Conservation (phyloP, 768 basidiomycete species). For the Hebeloma cylindrosporum region DNA sequence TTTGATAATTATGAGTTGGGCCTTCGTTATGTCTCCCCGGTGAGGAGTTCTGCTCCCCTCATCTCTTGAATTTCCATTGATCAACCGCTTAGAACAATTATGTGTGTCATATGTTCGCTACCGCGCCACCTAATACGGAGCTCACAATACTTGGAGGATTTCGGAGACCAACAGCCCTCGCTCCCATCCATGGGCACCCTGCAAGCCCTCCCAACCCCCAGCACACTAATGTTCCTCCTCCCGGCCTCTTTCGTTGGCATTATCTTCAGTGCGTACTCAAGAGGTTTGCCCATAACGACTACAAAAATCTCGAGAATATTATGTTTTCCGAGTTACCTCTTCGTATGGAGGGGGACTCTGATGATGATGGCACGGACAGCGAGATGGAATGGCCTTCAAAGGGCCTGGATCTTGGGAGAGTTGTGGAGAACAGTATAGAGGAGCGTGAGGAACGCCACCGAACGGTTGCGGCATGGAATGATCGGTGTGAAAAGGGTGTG, state of each 20-base stretch:
- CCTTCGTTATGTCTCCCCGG: slow-evolving; percentile 6
- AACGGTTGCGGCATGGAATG: slow-evolving; percentile 3
- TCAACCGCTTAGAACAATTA: slow-evolving; percentile 8
- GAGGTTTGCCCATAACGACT: no score
- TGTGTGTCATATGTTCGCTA: slow-evolving; percentile 6
- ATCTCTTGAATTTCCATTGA: slow-evolving; percentile 3
- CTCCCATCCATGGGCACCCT: slow-evolving; percentile 4
- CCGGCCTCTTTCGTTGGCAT: slow-evolving; percentile 7
- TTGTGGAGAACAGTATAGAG: slow-evolving; percentile 3
- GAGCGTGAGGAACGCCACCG: slow-evolving; percentile 8
- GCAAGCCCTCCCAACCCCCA: slow-evolving; percentile 5
- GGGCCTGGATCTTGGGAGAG: not conserved
- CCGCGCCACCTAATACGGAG: slow-evolving; percentile 1
- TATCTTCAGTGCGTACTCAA: slow-evolving; percentile 8
- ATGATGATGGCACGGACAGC: slow-evolving; percentile 2
- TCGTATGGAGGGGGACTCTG: slow-evolving; percentile 7
- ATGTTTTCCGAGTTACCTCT: no score
- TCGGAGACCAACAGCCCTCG: not conserved
- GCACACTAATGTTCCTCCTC: slow-evolving; percentile 1
- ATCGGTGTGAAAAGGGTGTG: no score
- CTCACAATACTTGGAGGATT: slow-evolving; percentile 1
- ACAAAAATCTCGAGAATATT: no score
- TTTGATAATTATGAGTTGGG: slow-evolving; percentile 7
- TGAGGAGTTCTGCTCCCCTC: slow-evolving; percentile 6
- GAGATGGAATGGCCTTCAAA: slow-evolving; percentile 7